A percentile compares a stretch with the other conserved stretches of the same genome.
These are phyloP conservation scores for Debaryomycetaceae sp. DNA, from an alignment of 1,139 yeast genomes.

Conservation along the genomic window DNA sequence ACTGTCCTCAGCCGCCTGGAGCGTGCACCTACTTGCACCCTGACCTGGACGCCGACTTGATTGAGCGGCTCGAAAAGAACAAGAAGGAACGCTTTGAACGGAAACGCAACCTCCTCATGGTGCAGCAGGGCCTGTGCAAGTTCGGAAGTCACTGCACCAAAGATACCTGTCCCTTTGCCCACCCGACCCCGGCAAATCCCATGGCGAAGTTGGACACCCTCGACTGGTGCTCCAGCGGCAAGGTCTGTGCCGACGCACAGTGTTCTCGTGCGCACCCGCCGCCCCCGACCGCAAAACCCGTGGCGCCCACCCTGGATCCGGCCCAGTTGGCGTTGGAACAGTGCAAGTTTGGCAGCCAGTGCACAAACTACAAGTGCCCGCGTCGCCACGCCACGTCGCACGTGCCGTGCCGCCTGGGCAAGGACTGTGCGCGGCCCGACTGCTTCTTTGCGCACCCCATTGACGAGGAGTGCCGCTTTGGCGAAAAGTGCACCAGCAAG, in stretches of 20 bases:
- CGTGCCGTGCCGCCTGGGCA: slow-evolving; percentile 73
- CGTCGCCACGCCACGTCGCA: slow-evolving; percentile 73
- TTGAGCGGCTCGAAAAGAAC: slow-evolving; percentile 53
- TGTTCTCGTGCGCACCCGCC: slow-evolving; percentile 81
- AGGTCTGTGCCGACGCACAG: slow-evolving; percentile 44
- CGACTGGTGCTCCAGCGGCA: slow-evolving; percentile 71
- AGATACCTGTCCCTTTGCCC: slow-evolving; percentile 77
- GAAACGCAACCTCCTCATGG: slow-evolving; percentile 15
- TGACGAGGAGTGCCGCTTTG: slow-evolving; percentile 71
- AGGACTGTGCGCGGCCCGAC: slow-evolving; percentile 64
- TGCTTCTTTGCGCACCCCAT: slow-evolving; percentile 78
- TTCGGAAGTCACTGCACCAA: slow-evolving; percentile 67
- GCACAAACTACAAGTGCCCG: slow-evolving; percentile 71
- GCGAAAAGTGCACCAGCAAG: slow-evolving; percentile 57
- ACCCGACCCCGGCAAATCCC: slow-evolving; percentile 79
- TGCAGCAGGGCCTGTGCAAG: slow-evolving; percentile 46
- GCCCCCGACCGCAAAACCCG: slow-evolving; percentile 32
- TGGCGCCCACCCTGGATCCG: slow-evolving; percentile 9
- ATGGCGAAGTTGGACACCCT: slow-evolving; percentile 56
- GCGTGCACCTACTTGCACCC: slow-evolving; percentile 79
- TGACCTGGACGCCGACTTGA: slow-evolving; percentile 66
- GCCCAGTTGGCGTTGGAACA: slow-evolving; percentile 56
- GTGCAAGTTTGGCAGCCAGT: slow-evolving; percentile 66
- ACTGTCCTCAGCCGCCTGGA: slow-evolving; percentile 71
- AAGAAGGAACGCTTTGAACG: slow-evolving; percentile 39